Base-by-base conservation (phyloP, 1,139 yeast genomes). In the Entelexis paramagnoliae region DNA sequence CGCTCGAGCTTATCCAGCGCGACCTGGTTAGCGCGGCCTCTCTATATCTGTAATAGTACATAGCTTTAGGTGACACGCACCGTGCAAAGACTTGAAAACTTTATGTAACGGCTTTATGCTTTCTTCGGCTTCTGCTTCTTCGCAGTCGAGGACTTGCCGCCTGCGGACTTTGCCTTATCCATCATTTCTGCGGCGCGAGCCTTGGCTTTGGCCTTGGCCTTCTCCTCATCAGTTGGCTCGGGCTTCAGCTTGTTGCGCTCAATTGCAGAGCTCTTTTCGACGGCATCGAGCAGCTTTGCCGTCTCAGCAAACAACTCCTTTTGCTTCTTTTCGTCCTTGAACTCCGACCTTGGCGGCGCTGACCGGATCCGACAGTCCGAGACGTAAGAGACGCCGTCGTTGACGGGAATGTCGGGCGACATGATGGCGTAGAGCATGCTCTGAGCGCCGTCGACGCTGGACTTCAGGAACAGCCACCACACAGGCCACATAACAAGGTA, bases 1-100 rank as follows among this genome's bases (percentile, higher is more conserved):
- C 95, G 3, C 74, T 83, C 62, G 87, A 79, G 60, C 70, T 89
- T 66, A 87, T 93, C 55, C 95, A 88, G 66, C 83, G 99, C 68
- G 99, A 93, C 68, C 83, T 91, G 61, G 97, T 91, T 49, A 83
- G 95, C 58, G 97, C 98, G 34, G 95, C 95, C 26, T 87, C 96
- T 8, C 75, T 91, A 72, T 91, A 87, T 66, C 74, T 86, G 55
- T 71, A 68, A 53, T 20, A 34, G 24, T 22, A 22, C 24, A 22
- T 22, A 22, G 24, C 6, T 22, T n/a, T n/a, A n/a, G n/a, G n/a
- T n/a, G n/a, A n/a, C n/a, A n/a, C n/a, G n/a, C n/a, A n/a, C n/a
- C n/a, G n/a, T n/a, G n/a, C n/a, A 22, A 22, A 22, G 24, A 22
- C 24, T 4, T 6, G 24, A 6, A 22, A 22, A 4, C 24, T 22